A percentile compares a stretch with the other conserved stretches of the same genome.
Evolutionary conservation across 2,329 filamentous ascomycete genomes (phyloP).

Genomic region (Aspergillaceae sp.): DNA sequence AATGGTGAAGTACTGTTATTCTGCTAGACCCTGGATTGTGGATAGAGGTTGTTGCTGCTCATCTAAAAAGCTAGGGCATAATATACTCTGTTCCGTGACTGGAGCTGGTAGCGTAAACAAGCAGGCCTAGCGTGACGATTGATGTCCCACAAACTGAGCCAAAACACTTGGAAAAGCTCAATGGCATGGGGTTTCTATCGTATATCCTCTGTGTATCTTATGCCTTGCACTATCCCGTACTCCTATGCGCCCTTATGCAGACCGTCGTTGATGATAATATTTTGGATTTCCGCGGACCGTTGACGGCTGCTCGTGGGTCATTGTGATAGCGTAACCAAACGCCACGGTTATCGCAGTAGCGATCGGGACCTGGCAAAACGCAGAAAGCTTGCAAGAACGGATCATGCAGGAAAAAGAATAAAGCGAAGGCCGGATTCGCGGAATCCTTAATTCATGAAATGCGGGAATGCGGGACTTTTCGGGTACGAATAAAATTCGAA

Average conservation of each 20-base stretch:
- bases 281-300: not conserved
- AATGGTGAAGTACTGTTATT: not conserved
- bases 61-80: not conserved
- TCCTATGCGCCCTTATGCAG: not conserved
- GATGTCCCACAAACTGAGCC: not conserved
- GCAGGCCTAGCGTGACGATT: not conserved
- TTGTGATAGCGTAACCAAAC: not conserved
- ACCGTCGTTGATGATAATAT: too few relatives aligned
- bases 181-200: not conserved
- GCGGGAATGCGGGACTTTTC: not conserved
- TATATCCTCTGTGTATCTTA: not conserved
- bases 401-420: too few relatives aligned
- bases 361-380: not conserved
- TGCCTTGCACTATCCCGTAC: not conserved
- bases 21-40: not conserved
- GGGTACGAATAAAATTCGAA: not conserved
- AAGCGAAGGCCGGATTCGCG: not conserved
- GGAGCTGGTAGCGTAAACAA: not conserved
- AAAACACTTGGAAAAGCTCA: not conserved
- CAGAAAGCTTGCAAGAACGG: not conserved
- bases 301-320: not conserved
- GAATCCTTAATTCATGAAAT: not conserved
- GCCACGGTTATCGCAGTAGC: not conserved
- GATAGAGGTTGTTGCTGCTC: not conserved
- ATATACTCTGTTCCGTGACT: not conserved